Base-by-base conservation (phyloP, 2,329 filamentous ascomycete genomes). In the Cordyceps militaris region DNA sequence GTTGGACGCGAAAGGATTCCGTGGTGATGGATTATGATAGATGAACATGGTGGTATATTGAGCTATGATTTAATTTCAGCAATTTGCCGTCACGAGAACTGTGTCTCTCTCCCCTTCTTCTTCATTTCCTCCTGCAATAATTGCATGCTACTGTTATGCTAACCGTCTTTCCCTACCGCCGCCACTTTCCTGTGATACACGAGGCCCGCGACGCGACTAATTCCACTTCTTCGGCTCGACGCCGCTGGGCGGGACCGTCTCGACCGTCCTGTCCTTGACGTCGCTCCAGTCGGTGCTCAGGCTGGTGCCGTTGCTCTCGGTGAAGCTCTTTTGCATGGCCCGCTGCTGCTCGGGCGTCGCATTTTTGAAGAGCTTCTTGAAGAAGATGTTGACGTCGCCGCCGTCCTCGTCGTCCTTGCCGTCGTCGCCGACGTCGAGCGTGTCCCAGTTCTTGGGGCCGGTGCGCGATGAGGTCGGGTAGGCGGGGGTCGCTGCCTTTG, bases 271-370 rank as follows among this genome's bases (percentile, higher is more conserved):
- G 61, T 79, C 81, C 52, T 83, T 82, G 21, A 97, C 93, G 61
- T 96, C 88, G 10, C 76, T 73, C 94, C 94, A 99, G 69, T 93
- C 91, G 0, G 94, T 99, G 71, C 91, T 97, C 51, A 99, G 75
- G 3, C 89, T 83, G 0, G 94, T 99, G 4, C 94, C 94, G 64
- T 95, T 94, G 71, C 92, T 97, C 78, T 99, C 93, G 14, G 85
- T 80, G 67, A 90, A 97, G 68, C 90, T 96, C 82, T 99, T 99
- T 84, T 95, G 90, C 94, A 99, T 99, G 9, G 94, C 94, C 2
- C 91, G 84, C 68, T 85, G 85, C 59, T 90, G 89, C 65, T 99
- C 93, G 0, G 86, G 83, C 50, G 87, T 85, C 0, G 90, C 85
- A 36, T 77, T 79, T 61, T 87, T 84, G 74, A 93, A 97, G 1